Evolutionary conservation across 169 alveolate species (phyloP), one percentile per base, ranked within the genome.

Genomic region (Babesia gibsoni): DNA sequence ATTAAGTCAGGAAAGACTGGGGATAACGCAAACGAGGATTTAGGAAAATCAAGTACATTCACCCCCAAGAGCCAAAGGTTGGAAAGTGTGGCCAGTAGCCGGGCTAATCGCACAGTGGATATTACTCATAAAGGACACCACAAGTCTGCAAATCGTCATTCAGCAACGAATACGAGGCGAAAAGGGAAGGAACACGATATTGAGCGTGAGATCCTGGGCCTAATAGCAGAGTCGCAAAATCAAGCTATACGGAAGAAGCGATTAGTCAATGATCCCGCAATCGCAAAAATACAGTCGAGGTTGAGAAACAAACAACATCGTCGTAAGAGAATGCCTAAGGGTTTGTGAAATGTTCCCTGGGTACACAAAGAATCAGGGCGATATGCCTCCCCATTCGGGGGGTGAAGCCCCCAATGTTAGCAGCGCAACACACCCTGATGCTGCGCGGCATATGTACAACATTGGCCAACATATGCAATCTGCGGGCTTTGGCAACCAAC

Each of bases 201-300:
- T 3, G 67, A 57, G 22, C 50, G 52, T 0, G 82, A 69, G 22
- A 23, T 52, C 5, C 22, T 52, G 50, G 72, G 67, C 18, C 37
- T 50, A 5, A 50, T 67, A 3, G 67, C 66, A 9, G 48, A 53
- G 30, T 48, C 77, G 25, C 36, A 67, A 20, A 41, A 56, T 18
- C 80, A 67, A 42, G 80, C 66, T 14, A 58, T 67, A 14, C 35
- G 36, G n/a, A 67, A 67, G 30, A 72, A 29, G 53, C 41, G 52
- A 22, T 27, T 43, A 4, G 63, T 49, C 0, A 41, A 42, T 29
- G 67, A 73, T 29, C 81, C 73, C 42, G 20, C 72, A 4, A n/a
- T 61, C 1, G 56, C 72, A 14, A 61, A 45, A 43, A 61, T 61
- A 61, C 72, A 61, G 58, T 41, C 39, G 3, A 61, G 32, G 36